phyloP scores from a whole-genome alignment of 2,329 filamentous ascomycete species.

The Alternaria tenuissima region DNA sequence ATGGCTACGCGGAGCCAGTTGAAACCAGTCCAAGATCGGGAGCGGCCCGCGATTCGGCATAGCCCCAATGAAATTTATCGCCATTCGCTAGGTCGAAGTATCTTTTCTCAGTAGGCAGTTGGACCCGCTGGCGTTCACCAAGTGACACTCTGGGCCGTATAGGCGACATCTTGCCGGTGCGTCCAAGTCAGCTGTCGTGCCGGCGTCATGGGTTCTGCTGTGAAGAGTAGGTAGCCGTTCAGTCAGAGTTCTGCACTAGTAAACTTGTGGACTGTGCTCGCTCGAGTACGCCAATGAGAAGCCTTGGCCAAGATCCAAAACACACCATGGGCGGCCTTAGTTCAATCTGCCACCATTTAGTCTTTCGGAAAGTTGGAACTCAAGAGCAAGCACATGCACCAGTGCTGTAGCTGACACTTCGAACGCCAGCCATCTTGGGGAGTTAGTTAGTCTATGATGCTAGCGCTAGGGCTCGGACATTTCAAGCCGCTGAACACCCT shows the following conservation, averaged over 20 bases:
- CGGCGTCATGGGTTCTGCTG: constrained; percentile 9
- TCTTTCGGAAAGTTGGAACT: neutral
- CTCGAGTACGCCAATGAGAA: constrained; percentile 7
- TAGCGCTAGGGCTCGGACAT: neutral
- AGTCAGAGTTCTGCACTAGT: constrained; percentile 15
- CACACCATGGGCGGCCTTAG: constrained; percentile 2
- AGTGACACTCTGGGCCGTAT: neutral
- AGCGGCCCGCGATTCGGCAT: constrained; percentile 21
- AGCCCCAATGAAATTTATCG: constrained; percentile 13
- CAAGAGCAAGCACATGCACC: neutral
- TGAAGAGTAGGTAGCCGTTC: constrained; percentile 13
- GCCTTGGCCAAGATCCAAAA: constrained; percentile 2
- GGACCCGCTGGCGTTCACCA: neutral
- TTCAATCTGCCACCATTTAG: neutral
- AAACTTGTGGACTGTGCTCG: constrained; percentile 8
- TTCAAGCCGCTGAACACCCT: neutral
- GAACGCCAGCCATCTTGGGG: neutral
- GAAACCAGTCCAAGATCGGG: constrained; percentile 11
- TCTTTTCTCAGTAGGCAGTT: constrained; percentile 1
- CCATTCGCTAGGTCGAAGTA: neutral
- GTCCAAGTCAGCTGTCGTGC: constrained; percentile 10
- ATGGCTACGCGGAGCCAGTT: constrained; percentile 15
- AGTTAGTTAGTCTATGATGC: neutral
- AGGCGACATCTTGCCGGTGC: constrained; percentile 2
- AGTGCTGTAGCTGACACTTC: neutral